Conservation (phyloP, 75 land plant genomes). For the Sequoia sempervirens region DNA sequence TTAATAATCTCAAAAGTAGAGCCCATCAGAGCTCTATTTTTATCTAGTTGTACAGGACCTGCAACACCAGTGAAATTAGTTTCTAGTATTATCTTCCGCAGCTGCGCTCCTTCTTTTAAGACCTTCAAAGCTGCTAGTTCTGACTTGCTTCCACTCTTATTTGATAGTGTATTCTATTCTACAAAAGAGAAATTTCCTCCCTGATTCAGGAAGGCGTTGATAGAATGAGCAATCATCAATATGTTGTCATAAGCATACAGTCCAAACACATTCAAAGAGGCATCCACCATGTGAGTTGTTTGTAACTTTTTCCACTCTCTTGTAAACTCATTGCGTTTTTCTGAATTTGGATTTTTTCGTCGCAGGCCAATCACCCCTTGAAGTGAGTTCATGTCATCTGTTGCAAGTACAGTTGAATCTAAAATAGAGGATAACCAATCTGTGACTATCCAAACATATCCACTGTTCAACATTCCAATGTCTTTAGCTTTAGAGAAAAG, state of each 20-base stretch:
- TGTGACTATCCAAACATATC: slow-evolving; percentile 65
- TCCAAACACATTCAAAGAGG: slow-evolving; percentile 52
- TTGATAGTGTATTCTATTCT: slow-evolving; percentile 23
- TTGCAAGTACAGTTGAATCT: slow-evolving; percentile 20
- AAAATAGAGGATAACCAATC: slow-evolving; percentile 14
- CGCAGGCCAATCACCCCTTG: slow-evolving; percentile 80
- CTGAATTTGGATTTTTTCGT: slow-evolving; percentile 57
- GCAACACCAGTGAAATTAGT: slow-evolving; percentile 71
- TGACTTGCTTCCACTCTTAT: slow-evolving; percentile 39
- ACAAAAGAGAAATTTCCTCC: slow-evolving; percentile 47
- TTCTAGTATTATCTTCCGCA: slow-evolving; percentile 33
- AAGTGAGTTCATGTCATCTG: slow-evolving; percentile 30
- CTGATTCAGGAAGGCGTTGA: slow-evolving; percentile 41
- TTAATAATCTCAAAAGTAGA: slow-evolving; percentile 55
- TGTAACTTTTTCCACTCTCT: slow-evolving; percentile 41
- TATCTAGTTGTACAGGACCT: slow-evolving; percentile 60
- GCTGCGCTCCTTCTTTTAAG: slow-evolving; percentile 43
- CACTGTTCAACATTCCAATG: slow-evolving; percentile 35
- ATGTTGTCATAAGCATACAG: slow-evolving; percentile 81
- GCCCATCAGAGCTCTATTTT: slow-evolving; percentile 46
- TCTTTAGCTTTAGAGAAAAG: slow-evolving; percentile 38
- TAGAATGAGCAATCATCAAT: slow-evolving; percentile 63
- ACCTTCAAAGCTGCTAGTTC: slow-evolving; percentile 39
- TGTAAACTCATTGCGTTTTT: slow-evolving; percentile 21
- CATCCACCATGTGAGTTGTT: slow-evolving; percentile 5